Evolutionary conservation across 495 filamentous ascomycete species (phyloP).

Genomic region (Aspergillus nidulans): DNA sequence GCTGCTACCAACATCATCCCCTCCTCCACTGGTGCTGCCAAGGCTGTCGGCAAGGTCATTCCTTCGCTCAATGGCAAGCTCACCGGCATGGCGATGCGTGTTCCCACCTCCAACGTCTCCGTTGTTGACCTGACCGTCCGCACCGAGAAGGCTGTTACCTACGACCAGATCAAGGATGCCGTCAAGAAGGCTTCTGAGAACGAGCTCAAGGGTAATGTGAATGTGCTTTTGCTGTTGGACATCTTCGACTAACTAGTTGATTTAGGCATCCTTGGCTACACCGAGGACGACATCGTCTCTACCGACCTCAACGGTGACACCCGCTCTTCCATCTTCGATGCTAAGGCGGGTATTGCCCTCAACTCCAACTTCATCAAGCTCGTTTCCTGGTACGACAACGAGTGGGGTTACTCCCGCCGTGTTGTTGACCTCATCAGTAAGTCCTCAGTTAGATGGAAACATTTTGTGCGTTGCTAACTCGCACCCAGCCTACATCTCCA

Average conservation of each 20-base stretch:
- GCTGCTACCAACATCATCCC: conserved; percentile 99
- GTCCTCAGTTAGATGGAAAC: conserved; percentile 8
- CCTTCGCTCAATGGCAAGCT: conserved; percentile 97
- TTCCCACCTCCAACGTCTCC: conserved; percentile 97
- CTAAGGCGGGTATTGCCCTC: conserved; percentile 97
- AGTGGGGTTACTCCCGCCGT: conserved; percentile 97
- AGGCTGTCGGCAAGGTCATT: conserved; percentile 99
- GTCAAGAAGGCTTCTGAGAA: conserved; percentile 86
- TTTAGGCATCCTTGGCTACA: conserved; percentile 83
- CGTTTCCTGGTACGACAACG: conserved; percentile 96
- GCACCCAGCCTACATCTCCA: conserved; percentile 71
- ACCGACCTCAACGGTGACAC: conserved; percentile 86
- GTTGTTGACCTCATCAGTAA: conserved; percentile 85
- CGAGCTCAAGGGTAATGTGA: conserved; percentile 74
- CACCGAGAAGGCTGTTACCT: conserved; percentile 81
- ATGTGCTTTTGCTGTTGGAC: not conserved
- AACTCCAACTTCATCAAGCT: conserved; percentile 99
- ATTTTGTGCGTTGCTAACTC: conserved; percentile 11
- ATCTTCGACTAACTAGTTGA: conserved; percentile 29
- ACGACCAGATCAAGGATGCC: conserved; percentile 89
- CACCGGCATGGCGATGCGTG: conserved; percentile 98
- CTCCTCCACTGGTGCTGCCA: conserved; percentile 97
- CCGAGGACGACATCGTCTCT: conserved; percentile 96
- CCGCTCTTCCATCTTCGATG: conserved; percentile 96
- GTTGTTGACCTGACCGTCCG: conserved; percentile 97